A percentile compares a stretch with the other conserved stretches of the same genome.
Evolutionary conservation across 2,329 filamentous ascomycete species (phyloP).

Genomic region (Ophiostoma triangulosporum): DNA sequence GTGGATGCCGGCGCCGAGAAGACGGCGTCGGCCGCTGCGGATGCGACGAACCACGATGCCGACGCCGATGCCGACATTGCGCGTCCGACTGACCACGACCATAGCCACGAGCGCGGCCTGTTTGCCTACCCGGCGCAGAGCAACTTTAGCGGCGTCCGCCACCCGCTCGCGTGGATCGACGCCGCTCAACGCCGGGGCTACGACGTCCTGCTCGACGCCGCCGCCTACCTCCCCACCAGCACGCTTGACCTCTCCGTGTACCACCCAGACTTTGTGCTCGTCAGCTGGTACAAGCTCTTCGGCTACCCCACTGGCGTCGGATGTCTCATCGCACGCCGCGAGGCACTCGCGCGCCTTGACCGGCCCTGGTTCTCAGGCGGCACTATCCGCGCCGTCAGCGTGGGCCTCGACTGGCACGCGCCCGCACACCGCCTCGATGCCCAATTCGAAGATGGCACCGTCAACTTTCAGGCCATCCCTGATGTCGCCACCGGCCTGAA

Average conservation of each 20-base stretch:
- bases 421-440: constrained; percentile 17
- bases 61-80: not conserved
- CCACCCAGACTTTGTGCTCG: constrained; percentile 25
- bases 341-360: constrained; percentile 19
- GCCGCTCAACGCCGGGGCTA: constrained; percentile 25
- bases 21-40: not conserved
- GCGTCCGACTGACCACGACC: constrained; percentile 4
- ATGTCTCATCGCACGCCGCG: constrained; percentile 23
- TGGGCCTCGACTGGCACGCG: constrained; percentile 20
- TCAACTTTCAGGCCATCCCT: constrained; percentile 27
- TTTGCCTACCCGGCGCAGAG: constrained; percentile 34
- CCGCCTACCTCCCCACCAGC: constrained; percentile 26
- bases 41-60: not conserved
- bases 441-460: constrained; percentile 28
- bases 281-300: constrained; percentile 31
- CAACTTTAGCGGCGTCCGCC: constrained; percentile 30
- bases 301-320: constrained; percentile 29
- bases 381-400: constrained; percentile 23
- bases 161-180: constrained; percentile 25
- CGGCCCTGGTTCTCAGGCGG: constrained; percentile 29
- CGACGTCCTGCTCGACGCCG: constrained; percentile 28
- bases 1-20: not conserved
- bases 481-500: constrained; percentile 25
- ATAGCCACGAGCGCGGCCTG: constrained; percentile 18
- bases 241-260: constrained; percentile 21